A percentile compares a stretch with the other conserved stretches of the same genome.
Evolutionary conservation across 1,139 yeast genomes (phyloP).

Genomic region (Candida frijolesensis): DNA sequence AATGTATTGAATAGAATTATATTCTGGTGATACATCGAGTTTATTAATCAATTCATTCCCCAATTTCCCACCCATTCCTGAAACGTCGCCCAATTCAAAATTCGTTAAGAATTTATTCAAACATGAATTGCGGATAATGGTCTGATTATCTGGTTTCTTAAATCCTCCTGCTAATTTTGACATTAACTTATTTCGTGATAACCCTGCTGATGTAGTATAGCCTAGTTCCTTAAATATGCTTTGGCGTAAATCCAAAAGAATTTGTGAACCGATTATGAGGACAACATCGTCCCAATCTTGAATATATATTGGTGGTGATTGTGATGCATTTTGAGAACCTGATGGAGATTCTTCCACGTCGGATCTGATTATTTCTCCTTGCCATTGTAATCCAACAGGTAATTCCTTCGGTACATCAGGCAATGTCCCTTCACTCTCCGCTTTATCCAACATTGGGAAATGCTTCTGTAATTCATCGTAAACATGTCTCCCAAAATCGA

Average conservation of each 20-base stretch:
- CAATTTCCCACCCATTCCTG: conserved; percentile 89
- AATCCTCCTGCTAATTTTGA: conserved; percentile 91
- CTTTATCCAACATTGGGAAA: conserved; percentile 29
- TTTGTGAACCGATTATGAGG: conserved; percentile 63
- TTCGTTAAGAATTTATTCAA: conserved; percentile 55
- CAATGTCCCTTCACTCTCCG: conserved; percentile 24
- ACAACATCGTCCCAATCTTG: conserved; percentile 87
- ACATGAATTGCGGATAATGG: conserved; percentile 58
- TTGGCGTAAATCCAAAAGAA: conserved; percentile 55
- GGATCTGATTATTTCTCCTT: conserved; percentile 28
- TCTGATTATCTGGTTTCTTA: conserved; percentile 85
- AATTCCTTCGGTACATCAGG: conserved; percentile 55
- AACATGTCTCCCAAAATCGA: conserved; percentile 68
- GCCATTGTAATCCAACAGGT: conserved; percentile 32
- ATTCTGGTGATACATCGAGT: conserved; percentile 45
- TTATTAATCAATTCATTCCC: conserved; percentile 62
- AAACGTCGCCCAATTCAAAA: conserved; percentile 72
- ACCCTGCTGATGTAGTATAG: conserved; percentile 90
- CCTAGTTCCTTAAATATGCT: conserved; percentile 58
- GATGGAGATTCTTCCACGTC: conserved; percentile 15
- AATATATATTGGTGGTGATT: conserved; percentile 12
- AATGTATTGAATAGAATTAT: conserved; percentile 46
- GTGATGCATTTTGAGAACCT: conserved; percentile 2
- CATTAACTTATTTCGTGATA: conserved; percentile 71
- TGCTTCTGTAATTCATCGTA: conserved; percentile 23